Percentiles rank a stretch among this genome's conserved stretches.
These are phyloP conservation scores for Chiua virens DNA, from an alignment of 768 basidiomycete genomes.

Conservation along the genomic window DNA sequence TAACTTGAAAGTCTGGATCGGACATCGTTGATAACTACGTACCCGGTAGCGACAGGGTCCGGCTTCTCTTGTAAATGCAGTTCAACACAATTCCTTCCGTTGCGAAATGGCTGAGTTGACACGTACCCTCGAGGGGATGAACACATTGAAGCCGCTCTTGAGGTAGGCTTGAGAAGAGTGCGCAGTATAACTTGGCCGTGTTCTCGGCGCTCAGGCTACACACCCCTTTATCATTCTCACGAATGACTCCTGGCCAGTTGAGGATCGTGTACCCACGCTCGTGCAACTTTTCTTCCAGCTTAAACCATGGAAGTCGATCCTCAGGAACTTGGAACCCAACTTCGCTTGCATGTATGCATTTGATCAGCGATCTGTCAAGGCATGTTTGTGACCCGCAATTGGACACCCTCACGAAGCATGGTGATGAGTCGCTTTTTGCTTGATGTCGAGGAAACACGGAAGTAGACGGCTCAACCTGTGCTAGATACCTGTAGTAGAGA, in stretches of 20 bases:
- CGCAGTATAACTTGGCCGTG: neutral
- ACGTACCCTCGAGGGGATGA: too few species aligned
- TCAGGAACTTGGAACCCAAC: neutral
- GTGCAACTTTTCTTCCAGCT: neutral
- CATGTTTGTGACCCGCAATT: too few species aligned
- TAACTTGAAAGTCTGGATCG: too few species aligned
- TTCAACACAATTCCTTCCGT: too few species aligned
- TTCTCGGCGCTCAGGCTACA: neutral
- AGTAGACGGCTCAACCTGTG: neutral
- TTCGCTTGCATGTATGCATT: neutral
- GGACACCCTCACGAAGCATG: neutral
- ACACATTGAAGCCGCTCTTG: neutral
- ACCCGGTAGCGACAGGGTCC: too few species aligned
- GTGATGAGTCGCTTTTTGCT: neutral
- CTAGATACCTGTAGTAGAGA: neutral
- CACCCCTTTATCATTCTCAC: neutral
- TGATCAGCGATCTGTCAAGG: too few species aligned
- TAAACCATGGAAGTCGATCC: neutral
- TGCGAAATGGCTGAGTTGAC: too few species aligned
- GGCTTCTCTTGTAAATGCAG: too few species aligned
- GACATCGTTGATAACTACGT: too few species aligned
- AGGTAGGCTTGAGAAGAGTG: neutral
- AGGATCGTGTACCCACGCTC: neutral
- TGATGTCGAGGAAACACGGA: neutral
- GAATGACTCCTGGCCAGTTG: neutral